These are phyloP conservation scores for Wickerhamomyces sp. DNA, from an alignment of 1,139 yeast species.

Conservation along the genomic window DNA sequence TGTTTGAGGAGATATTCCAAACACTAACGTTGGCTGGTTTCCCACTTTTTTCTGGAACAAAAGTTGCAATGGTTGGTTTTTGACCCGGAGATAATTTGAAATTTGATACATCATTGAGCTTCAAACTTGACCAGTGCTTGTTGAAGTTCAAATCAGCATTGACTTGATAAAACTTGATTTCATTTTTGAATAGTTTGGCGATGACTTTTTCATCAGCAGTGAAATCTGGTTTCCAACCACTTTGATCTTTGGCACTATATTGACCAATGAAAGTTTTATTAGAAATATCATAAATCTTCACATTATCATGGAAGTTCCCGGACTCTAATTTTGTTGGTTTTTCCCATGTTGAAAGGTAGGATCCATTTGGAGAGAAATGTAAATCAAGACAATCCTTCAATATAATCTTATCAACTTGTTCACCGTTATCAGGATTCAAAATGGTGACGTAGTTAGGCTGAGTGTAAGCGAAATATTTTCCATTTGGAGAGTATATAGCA, in stretches of 20 bases:
- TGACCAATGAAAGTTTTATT: slow-evolving; percentile 49
- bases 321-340: slow-evolving; percentile 65
- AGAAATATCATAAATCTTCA: slow-evolving; percentile 63
- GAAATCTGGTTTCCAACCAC: slow-evolving; percentile 89
- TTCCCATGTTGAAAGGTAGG: slow-evolving; percentile 84
- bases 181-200: slow-evolving; percentile 59
- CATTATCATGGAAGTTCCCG: slow-evolving; percentile 68
- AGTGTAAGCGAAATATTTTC: slow-evolving; percentile 43
- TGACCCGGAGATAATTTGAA: slow-evolving; percentile 74
- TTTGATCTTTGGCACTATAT: slow-evolving; percentile 78
- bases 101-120: slow-evolving; percentile 55
- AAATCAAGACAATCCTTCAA: slow-evolving; percentile 54
- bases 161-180: slow-evolving; percentile 66
- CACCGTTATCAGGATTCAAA: slow-evolving; percentile 23
- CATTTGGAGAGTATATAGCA: slow-evolving; percentile 41
- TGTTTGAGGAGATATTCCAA: slow-evolving; percentile 64
- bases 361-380: slow-evolving; percentile 85
- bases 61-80: slow-evolving; percentile 88
- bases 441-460: slow-evolving; percentile 28
- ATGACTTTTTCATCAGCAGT: slow-evolving; percentile 71
- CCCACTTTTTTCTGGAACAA: slow-evolving; percentile 78
- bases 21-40: slow-evolving; percentile 87
- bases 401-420: slow-evolving; percentile 19
- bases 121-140: slow-evolving; percentile 58
- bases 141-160: slow-evolving; percentile 39